A percentile compares a stretch with the other conserved stretches of the same genome.
Conservation (phyloP, 139 green algal genomes). For the Coelastrella sp. region DNA sequence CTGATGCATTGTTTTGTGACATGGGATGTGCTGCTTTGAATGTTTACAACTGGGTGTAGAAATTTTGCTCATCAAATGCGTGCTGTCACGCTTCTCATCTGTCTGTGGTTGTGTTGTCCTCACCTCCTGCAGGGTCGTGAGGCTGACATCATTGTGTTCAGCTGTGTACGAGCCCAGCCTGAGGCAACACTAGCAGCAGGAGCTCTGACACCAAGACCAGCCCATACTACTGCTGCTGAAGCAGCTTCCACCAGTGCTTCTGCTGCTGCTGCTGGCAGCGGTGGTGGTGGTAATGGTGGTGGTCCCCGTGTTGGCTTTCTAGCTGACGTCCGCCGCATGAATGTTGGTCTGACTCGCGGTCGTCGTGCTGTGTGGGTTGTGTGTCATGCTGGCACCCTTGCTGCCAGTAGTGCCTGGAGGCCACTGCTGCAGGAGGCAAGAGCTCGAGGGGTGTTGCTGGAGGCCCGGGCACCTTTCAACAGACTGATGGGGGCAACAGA, state of each 20-base stretch:
- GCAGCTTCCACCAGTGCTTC: too few species aligned
- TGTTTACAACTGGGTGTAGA: too few species aligned
- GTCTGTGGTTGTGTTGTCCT: too few species aligned
- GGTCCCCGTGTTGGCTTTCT: conserved; percentile 68
- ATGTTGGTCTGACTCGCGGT: conserved; percentile 79
- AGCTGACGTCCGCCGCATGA: conserved; percentile 80
- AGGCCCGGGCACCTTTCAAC: conserved; percentile 8
- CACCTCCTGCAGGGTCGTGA: conserved; percentile 75
- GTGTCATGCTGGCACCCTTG: conserved; percentile 67
- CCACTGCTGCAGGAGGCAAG: conserved; percentile 59
- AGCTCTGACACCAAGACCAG: neutral
- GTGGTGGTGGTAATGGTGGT: too few species aligned
- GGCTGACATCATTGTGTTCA: conserved; percentile 79
- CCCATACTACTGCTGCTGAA: neutral
- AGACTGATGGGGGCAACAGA: neutral
- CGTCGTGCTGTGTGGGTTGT: conserved; percentile 73
- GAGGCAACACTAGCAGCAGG: neutral
- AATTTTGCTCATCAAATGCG: too few species aligned
- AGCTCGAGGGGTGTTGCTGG: conserved; percentile 44
- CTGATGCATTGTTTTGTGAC: too few species aligned
- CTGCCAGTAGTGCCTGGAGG: conserved; percentile 54
- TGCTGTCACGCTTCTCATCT: too few species aligned
- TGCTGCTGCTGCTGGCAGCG: neutral
- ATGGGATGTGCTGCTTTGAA: too few species aligned
- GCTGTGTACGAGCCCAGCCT: conserved; percentile 65